phyloP scores from a whole-genome alignment of 106 monocot genomes.

The Allium fistulosum region DNA sequence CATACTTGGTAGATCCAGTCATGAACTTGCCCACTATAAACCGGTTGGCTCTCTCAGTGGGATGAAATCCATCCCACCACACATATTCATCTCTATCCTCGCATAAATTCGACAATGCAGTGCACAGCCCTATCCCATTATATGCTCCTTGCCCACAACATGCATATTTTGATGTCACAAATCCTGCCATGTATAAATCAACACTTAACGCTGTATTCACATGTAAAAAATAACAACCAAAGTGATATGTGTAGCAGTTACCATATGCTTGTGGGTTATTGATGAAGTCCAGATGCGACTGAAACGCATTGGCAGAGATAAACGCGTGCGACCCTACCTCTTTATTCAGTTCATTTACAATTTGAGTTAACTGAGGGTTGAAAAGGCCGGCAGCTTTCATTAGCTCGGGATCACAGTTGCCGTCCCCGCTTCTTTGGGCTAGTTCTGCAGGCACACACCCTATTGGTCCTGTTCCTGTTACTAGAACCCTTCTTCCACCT shows the following conservation, averaged over 20 bases:
- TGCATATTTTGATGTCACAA: slow-evolving; percentile 61
- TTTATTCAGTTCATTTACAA: slow-evolving; percentile 35
- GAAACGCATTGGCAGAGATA: slow-evolving; percentile 36
- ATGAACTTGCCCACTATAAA: slow-evolving; percentile 62
- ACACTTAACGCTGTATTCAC: background rate
- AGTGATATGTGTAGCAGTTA: slow-evolving; percentile 1
- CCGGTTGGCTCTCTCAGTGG: slow-evolving; percentile 67
- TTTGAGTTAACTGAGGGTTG: slow-evolving; percentile 43
- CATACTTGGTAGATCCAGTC: slow-evolving; percentile 41
- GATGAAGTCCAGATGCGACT: slow-evolving; percentile 48
- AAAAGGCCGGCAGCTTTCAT: slow-evolving; percentile 36
- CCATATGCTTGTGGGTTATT: slow-evolving; percentile 44
- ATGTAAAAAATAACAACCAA: background rate
- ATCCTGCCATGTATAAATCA: slow-evolving; percentile 33
- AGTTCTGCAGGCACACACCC: slow-evolving; percentile 46
- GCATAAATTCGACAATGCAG: slow-evolving; percentile 55
- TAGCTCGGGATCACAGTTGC: slow-evolving; percentile 37
- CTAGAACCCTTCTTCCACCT: slow-evolving; percentile 30
- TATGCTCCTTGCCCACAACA: slow-evolving; percentile 91
- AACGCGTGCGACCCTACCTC: slow-evolving; percentile 31
- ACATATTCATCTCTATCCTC: slow-evolving; percentile 39
- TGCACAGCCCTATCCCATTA: slow-evolving; percentile 90
- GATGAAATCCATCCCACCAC: slow-evolving; percentile 91
- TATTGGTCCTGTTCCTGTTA: slow-evolving; percentile 41
- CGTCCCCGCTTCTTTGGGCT: slow-evolving; percentile 19